These are phyloP conservation scores for Lodderomyces pseudojiufengensis DNA, from an alignment of 1,139 yeast species.

Conservation along the genomic window DNA sequence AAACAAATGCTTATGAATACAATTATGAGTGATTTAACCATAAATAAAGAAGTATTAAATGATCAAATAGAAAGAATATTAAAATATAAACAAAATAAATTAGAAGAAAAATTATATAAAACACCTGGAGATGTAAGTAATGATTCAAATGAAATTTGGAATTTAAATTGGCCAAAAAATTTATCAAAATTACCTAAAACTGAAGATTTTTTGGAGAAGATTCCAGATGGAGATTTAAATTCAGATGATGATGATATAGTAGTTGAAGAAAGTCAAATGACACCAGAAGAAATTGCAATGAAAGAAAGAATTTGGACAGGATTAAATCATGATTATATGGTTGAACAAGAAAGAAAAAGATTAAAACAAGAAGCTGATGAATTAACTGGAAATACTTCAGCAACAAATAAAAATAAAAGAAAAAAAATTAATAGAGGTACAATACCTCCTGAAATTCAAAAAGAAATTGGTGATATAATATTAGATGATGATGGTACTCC, in stretches of 20 bases:
- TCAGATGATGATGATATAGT: constrained; percentile 83
- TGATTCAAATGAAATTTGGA: constrained; percentile 12
- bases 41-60: constrained; percentile 15
- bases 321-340: constrained; percentile 75
- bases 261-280: constrained; percentile 54
- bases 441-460: constrained; percentile 19
- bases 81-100: constrained; percentile 14
- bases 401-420: constrained; percentile 22
- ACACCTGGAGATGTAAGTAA: constrained; percentile 14
- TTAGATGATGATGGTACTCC: constrained; percentile 48
- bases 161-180: constrained; percentile 50
- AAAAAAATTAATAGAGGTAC: constrained; percentile 36
- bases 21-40: constrained; percentile 24
- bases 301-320: constrained; percentile 89
- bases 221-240: constrained; percentile 56
- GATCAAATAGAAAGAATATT: constrained; percentile 15
- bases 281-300: constrained; percentile 60
- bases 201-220: constrained; percentile 44
- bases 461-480: constrained; percentile 36
- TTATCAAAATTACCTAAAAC: constrained; percentile 55
- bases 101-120: constrained; percentile 13
- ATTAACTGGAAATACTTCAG: constrained; percentile 68
- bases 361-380: constrained; percentile 85
- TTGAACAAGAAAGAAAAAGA: constrained; percentile 82
- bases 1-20: constrained; percentile 18